Base-by-base conservation (phyloP, 2,329 filamentous ascomycete genomes). In the Ophiostoma piceae region DNA sequence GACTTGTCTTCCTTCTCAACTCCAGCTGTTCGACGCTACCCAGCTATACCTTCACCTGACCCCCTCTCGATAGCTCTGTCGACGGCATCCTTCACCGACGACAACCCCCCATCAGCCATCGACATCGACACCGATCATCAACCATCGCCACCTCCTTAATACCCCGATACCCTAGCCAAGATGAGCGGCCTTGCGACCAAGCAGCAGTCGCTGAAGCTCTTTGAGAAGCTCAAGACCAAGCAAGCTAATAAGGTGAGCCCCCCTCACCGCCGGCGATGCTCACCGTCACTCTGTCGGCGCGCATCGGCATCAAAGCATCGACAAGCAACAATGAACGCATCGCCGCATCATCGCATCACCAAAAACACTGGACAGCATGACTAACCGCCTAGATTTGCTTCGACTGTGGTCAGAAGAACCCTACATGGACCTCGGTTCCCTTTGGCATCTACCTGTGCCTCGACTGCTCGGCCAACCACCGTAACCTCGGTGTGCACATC, bases 401-500 rank as follows among this genome's bases (percentile, higher is more conserved):
- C 82, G 95, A 99, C 83, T 99, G 95, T 81, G 90, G 92, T 79
- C 91, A 93, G 77, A 98, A 98, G 82, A 97, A 97, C 78, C 95
- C 95, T 73, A 98, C 95, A 71, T 99, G 95, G 95, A 96, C 94
- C 8, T 98, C 94, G 7, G 94, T 97, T 41, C 94, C 94, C 12
- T 93, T 99, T 74, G 95, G 73, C 77, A 98, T 99, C 79, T 99
- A 98, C 79, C 88, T 99, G 29, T 99, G 95, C 78, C 90, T 99
- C 76, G 95, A 99, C 82, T 99, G 95, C 83, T 97, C 94, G 60
- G 91, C 94, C 70, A 93, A 97, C 80, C 95, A 99, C 81, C 90
- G 95, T 76, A 98, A 98, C 80, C 89, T 99, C 76, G 95, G 95
- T 80, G 94, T 98, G 72, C 95, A 99, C 82, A 97, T 99, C 81